Base-by-base conservation (phyloP, 2,329 filamentous ascomycete species). In the Alternaria panax region DNA sequence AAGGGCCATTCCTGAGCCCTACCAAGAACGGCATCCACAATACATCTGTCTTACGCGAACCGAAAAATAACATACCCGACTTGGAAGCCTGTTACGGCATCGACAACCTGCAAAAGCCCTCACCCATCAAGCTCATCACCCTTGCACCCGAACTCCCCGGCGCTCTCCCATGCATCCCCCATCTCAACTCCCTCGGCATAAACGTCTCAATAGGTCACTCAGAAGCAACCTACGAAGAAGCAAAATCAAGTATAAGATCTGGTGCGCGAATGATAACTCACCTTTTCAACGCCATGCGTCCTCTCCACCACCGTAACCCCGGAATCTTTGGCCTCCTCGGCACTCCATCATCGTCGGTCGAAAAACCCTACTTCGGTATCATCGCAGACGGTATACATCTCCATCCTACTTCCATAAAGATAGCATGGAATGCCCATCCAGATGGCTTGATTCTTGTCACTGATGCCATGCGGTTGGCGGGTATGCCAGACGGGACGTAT, bases 221-320 rank as follows among this genome's bases (percentile, higher is more conserved):
- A 0, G 92, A 96, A 76, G 91, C 92, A 14, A 92, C 90, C 0
- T 96, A 94, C 74, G 92, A 96, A 77, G 85, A 94, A 74, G 92
- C 91, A 1, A 87, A 89, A 4, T 80, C 82, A 5, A 91, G 91
- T 20, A 86, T 95, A 4, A 82, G 81, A n/a, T 84, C 88, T 7
- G 93, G 93, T 51, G 92, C 91, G 2, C 91, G 86, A 48, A 96
- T 96, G 92, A 91, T 97, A 66, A 97, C 93, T 0, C 93, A 97
- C 73, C 84, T 97, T 1, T 97, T 96, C 86, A 97, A 97, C 76
- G 93, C 93, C 25, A 97, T 97, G 93, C 86, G 89, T 1, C 92
- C 92, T 14, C 87, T 96, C 51, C 92, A 95, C 77, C 92, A 97
- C 82, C 90, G 93, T 58, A 93, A 97, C 78, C 93, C 93, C 0